phyloP scores from a whole-genome alignment of 2,329 filamentous ascomycete genomes.

The Diaporthe vexans region DNA sequence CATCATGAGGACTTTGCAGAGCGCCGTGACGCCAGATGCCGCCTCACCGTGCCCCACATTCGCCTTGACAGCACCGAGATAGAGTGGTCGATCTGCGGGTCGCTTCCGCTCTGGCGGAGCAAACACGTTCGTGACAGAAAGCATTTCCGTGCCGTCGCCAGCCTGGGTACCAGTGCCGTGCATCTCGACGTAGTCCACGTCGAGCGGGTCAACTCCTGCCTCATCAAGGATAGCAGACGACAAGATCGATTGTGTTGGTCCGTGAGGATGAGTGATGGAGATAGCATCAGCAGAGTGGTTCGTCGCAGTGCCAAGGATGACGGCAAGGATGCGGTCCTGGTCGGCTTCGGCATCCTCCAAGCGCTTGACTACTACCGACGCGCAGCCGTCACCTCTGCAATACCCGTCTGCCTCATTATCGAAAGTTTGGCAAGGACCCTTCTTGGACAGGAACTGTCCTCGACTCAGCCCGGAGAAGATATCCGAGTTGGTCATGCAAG shows the following conservation, averaged over 20 bases:
- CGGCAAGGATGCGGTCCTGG: slow-evolving; percentile 82
- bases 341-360: slow-evolving; percentile 83
- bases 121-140: slow-evolving; percentile 74
- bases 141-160: slow-evolving; percentile 86
- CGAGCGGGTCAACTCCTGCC: slow-evolving; percentile 80
- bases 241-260: slow-evolving; percentile 79
- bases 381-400: slow-evolving; percentile 83
- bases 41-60: slow-evolving; percentile 76
- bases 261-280: slow-evolving; percentile 88
- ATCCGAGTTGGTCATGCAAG: slow-evolving; percentile 84
- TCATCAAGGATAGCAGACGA: slow-evolving; percentile 79
- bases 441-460: slow-evolving; percentile 84
- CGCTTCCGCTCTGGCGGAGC: slow-evolving; percentile 63
- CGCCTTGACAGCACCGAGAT: slow-evolving; percentile 74
- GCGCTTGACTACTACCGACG: slow-evolving; percentile 82
- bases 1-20: slow-evolving; percentile 77
- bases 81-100: slow-evolving; percentile 65
- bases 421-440: slow-evolving; percentile 83
- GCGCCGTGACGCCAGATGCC: slow-evolving; percentile 72
- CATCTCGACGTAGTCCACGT: slow-evolving; percentile 89
- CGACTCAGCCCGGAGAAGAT: slow-evolving; percentile 82
- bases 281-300: slow-evolving; percentile 87
- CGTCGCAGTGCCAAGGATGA: slow-evolving; percentile 80
- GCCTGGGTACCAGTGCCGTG: slow-evolving; percentile 91
- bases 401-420: slow-evolving; percentile 87